A percentile compares a stretch with the other conserved stretches of the same genome.
phyloP scores from a whole-genome alignment of 1,139 yeast species.

The Meyerozyma sp. region DNA sequence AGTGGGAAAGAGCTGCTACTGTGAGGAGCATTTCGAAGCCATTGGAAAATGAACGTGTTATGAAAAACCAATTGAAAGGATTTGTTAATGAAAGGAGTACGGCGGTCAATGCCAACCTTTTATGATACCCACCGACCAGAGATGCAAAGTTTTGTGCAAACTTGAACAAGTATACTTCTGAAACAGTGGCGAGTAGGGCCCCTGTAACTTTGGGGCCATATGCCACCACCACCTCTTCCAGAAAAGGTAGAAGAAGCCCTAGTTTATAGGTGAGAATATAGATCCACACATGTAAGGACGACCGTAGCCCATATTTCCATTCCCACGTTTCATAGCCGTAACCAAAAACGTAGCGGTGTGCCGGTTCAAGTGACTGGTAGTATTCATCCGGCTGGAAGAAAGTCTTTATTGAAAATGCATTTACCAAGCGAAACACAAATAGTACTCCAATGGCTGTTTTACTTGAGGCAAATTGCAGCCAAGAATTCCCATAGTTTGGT shows the following conservation, averaged over 20 bases:
- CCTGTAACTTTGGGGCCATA: conserved; percentile 61
- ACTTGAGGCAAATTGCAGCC: background rate
- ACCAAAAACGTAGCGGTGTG: conserved; percentile 68
- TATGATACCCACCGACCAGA: conserved; percentile 16
- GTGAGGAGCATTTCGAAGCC: conserved; percentile 74
- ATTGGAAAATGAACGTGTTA: conserved; percentile 83
- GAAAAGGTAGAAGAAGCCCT: conserved; percentile 8
- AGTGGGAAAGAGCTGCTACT: conserved; percentile 59
- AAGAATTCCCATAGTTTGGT: background rate
- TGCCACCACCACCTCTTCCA: conserved; percentile 4
- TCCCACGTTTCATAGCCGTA: conserved; percentile 94
- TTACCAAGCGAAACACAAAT: conserved; percentile 42
- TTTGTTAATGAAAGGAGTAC: conserved; percentile 55
- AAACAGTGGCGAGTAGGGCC: conserved; percentile 64
- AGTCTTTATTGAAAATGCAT: conserved; percentile 60
- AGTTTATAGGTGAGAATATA: conserved; percentile 44
- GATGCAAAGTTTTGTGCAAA: conserved; percentile 33
- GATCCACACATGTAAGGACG: conserved; percentile 73
- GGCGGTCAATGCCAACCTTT: conserved; percentile 37
- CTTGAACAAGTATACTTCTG: conserved; percentile 57
- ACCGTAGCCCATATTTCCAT: conserved; percentile 72
- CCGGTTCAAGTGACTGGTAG: conserved; percentile 92
- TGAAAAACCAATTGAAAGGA: conserved; percentile 78
- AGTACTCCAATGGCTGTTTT: background rate
- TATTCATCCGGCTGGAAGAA: conserved; percentile 96